A percentile compares a stretch with the other conserved stretches of the same genome.
Conservation (phyloP, 306 rosid species). For the Cyamopsis tetragonoloba region DNA sequence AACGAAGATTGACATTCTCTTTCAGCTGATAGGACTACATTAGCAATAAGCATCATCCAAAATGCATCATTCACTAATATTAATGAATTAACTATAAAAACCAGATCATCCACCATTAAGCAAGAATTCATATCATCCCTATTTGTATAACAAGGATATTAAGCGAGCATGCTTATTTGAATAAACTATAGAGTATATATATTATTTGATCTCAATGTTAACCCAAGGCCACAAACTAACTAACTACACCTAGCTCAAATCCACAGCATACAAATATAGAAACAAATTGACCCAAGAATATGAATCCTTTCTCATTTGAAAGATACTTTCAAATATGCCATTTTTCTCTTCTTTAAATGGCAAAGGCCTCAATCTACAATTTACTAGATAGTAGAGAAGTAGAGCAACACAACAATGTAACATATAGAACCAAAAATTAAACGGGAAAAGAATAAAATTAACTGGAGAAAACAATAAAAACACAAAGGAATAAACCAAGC, state of each 20-base stretch:
- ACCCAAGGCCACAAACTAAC: not conserved
- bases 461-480: not conserved
- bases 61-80: not conserved
- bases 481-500: slow-evolving; percentile 3
- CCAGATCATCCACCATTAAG: slow-evolving; percentile 1
- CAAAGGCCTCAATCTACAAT: not conserved
- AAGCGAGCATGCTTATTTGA: not conserved
- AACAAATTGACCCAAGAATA: not conserved
- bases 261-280: not conserved
- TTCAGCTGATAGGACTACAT: not conserved
- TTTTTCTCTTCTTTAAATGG: not conserved
- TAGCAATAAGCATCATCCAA: not conserved
- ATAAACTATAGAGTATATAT: not conserved
- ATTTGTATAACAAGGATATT: not conserved
- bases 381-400: not conserved
- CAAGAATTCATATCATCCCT: not conserved
- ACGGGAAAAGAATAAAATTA: not conserved
- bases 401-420: not conserved
- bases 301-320: not conserved
- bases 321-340: not conserved
- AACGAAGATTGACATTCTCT: not conserved
- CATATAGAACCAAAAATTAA: not conserved
- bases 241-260: not conserved
- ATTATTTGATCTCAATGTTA: slow-evolving; percentile 1
- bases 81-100: not conserved